Base-by-base conservation (phyloP, 805 yeast genomes). In the Brettanomyces nanus region DNA sequence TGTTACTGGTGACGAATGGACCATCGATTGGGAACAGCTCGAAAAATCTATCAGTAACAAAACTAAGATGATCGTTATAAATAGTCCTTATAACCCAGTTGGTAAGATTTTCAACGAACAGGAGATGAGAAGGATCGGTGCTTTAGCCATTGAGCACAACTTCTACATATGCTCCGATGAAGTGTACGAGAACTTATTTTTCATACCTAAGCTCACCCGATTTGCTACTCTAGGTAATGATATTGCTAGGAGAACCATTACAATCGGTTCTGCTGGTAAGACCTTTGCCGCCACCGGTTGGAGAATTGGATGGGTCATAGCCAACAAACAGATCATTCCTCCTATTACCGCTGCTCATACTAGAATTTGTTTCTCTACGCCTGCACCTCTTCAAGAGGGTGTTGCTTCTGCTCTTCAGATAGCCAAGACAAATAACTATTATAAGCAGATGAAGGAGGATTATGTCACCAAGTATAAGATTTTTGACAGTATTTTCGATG, bases 201-300 rank as follows among this genome's bases (percentile, higher is more conserved):
- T 80, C 58, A 66, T 71, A 2, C 59, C 57, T 3, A 30, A 36
- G 21, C 87, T 90, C 61, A 80, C 90, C 5, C 73, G 97, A 54
- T 81, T 92, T 34, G 95, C 96, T 2, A 76, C 85, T 2, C 63
- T 90, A 38, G 67, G 79, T 4, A 89, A 90, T 4, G 95, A 87
- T 51, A 72, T 87, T 42, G 80, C 74, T 20, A 75, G 75, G 41
- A 67, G 87, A 52, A 85, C 97, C 0, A 63, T 92, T 39, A 80
- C 97, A 3, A 94, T 92, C 18, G 97, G 97, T 1, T 85, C 96
- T 21, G 98, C 97, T 5, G 98, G 98, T 45, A 92, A 92, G 61
- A 78, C 95, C 0, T 92, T 92, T 65, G 95, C 96, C n/a, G 95
- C 95, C 31, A 92, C 98, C 10, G 98, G 98, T 38, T 92, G 97